phyloP scores from a whole-genome alignment of 352 stramenopile genomes.

The Phytophthora cajani region DNA sequence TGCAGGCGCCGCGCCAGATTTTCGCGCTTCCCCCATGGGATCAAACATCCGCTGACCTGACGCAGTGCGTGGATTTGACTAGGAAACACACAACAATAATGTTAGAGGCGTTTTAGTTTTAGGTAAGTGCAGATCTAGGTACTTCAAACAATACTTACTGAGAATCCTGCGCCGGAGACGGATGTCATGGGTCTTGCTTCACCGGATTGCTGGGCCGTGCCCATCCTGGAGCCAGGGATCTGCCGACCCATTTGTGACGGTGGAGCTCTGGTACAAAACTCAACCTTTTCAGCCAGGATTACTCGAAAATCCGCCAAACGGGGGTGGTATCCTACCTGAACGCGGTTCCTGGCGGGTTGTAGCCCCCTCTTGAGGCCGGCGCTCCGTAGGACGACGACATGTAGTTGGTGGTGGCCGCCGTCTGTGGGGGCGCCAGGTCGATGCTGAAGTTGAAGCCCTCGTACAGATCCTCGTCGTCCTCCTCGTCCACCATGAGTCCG shows the following conservation, averaged over 20 bases:
- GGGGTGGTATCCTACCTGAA: constrained; percentile 52
- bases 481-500: constrained; percentile 70
- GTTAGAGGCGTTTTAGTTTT: background rate
- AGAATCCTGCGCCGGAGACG: constrained; percentile 92
- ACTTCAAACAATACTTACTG: constrained; percentile 43
- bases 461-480: constrained; percentile 91
- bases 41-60: constrained; percentile 86
- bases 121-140: background rate
- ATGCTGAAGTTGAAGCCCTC: constrained; percentile 92
- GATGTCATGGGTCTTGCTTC: constrained; percentile 94
- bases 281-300: constrained; percentile 1
- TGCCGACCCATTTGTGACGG: constrained; percentile 83
- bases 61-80: constrained; percentile 85
- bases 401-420: constrained; percentile 63
- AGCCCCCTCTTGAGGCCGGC: constrained; percentile 60
- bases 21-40: constrained; percentile 88
- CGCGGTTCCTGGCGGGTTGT: constrained; percentile 71
- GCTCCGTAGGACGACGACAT: constrained; percentile 66
- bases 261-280: constrained; percentile 44
- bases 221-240: constrained; percentile 63
- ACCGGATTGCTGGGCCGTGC: constrained; percentile 58
- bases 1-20: constrained; percentile 74
- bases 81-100: constrained; percentile 12
- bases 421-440: constrained; percentile 78
- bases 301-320: background rate